Percentiles rank a stretch among this genome's conserved stretches.
These are phyloP conservation scores for Phytophthora tubulina DNA, from an alignment of 352 stramenopile genomes.

Conservation along the genomic window DNA sequence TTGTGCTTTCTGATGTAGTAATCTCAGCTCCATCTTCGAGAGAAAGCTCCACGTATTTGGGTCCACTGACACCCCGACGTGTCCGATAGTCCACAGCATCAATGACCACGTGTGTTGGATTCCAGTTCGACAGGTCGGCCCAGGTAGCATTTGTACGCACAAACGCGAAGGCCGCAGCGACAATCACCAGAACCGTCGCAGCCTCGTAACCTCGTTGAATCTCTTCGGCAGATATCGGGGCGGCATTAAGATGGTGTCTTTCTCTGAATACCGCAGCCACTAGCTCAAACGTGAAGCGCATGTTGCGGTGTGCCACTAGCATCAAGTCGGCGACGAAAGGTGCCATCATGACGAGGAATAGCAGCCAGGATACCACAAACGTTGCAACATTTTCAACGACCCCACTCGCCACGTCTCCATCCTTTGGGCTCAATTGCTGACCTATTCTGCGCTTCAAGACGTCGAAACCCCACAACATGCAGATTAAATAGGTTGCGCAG, in stretches of 20 bases:
- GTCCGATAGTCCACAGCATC: neutral
- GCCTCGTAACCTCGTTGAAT: slow-evolving; percentile 43
- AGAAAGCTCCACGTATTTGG: slow-evolving; percentile 23
- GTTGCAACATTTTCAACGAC: slow-evolving; percentile 13
- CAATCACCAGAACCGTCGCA: slow-evolving; percentile 21
- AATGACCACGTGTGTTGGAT: slow-evolving; percentile 13
- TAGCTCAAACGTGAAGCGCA: slow-evolving; percentile 59
- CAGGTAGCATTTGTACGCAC: slow-evolving; percentile 2
- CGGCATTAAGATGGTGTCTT: slow-evolving; percentile 46
- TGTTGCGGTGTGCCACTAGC: slow-evolving; percentile 43
- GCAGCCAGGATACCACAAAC: slow-evolving; percentile 21
- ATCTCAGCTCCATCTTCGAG: slow-evolving; percentile 14
- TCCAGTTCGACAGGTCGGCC: slow-evolving; percentile 21
- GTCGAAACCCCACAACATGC: slow-evolving; percentile 33
- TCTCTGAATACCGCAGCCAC: slow-evolving; percentile 25
- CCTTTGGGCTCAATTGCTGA: neutral
- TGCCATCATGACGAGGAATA: slow-evolving; percentile 34
- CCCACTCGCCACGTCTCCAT: neutral
- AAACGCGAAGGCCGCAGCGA: slow-evolving; percentile 21
- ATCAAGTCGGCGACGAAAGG: slow-evolving; percentile 49
- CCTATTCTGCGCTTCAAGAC: neutral
- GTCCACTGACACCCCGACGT: neutral
- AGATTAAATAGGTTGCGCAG: slow-evolving; percentile 39
- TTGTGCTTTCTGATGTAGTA: neutral
- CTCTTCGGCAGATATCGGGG: slow-evolving; percentile 36